Percentiles rank a stretch among this genome's conserved stretches.
phyloP scores from a whole-genome alignment of 129 eudicot species.

The Tanacetum coccineum region DNA sequence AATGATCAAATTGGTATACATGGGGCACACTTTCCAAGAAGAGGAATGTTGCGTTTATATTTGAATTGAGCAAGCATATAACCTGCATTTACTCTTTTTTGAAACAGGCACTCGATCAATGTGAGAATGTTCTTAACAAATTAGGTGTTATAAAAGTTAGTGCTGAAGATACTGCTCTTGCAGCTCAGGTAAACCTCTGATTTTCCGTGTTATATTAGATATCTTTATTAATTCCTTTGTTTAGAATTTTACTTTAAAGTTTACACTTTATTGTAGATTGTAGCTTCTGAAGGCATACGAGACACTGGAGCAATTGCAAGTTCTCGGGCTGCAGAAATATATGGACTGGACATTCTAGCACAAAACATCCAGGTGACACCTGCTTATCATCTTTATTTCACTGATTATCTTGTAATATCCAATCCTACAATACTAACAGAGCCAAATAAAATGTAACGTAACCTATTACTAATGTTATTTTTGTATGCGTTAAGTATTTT shows the following conservation, averaged over 20 bases:
- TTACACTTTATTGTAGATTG: slow-evolving; percentile 39
- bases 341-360: slow-evolving; percentile 78
- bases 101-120: slow-evolving; percentile 73
- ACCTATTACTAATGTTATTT: too few relatives aligned
- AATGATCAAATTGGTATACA: not conserved
- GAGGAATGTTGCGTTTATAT: not conserved
- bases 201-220: not conserved
- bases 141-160: slow-evolving; percentile 56
- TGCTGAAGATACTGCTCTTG: slow-evolving; percentile 77
- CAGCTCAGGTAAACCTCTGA: slow-evolving; percentile 65
- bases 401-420: too few relatives aligned
- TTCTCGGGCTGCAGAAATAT: slow-evolving; percentile 78
- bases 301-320: slow-evolving; percentile 89
- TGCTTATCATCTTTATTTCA: slow-evolving; percentile 2
- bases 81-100: not conserved
- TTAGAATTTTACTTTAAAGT: not conserved
- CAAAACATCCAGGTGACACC: slow-evolving; percentile 69
- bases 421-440: too few relatives aligned
- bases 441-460: too few relatives aligned
- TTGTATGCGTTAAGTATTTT: too few relatives aligned
- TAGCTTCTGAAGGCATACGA: slow-evolving; percentile 65
- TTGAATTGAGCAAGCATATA: not conserved
- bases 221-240: not conserved
- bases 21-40: not conserved
- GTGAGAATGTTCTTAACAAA: slow-evolving; percentile 54